Conservation (phyloP, 2,329 filamentous ascomycete genomes). For the Neocatenulostroma microsporum region DNA sequence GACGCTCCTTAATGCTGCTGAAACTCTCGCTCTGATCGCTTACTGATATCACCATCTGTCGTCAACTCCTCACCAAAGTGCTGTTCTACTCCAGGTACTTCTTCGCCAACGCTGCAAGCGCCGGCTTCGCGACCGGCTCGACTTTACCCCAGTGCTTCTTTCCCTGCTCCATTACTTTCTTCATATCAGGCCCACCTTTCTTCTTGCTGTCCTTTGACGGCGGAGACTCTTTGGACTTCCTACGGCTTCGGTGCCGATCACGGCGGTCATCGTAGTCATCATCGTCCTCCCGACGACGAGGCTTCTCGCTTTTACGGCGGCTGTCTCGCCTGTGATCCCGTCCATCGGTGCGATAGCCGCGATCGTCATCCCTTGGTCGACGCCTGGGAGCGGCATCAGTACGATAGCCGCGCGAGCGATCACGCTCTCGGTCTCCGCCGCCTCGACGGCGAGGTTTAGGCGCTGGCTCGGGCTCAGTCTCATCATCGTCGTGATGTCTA, state of each 20-base stretch:
- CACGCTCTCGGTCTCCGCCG: constrained; percentile 6
- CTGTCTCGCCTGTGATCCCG: constrained; percentile 19
- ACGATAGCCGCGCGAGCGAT: constrained; percentile 22
- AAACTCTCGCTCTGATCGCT: constrained; percentile 1
- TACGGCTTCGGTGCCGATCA: constrained; percentile 12
- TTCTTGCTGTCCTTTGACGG: constrained; percentile 9
- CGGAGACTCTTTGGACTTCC: constrained; percentile 5
- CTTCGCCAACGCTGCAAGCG: constrained; percentile 22
- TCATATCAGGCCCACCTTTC: constrained; percentile 14
- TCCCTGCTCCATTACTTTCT: constrained; percentile 21
- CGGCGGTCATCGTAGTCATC: constrained; percentile 15
- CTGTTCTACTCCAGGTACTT: constrained; percentile 17
- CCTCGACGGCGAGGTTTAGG: constrained; percentile 5
- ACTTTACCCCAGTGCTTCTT: constrained; percentile 26
- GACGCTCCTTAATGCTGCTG: too few species aligned
- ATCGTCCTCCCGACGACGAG: constrained; percentile 12
- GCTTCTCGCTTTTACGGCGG: constrained; percentile 10
- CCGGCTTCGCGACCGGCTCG: constrained; percentile 25
- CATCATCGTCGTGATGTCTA: constrained; percentile 9
- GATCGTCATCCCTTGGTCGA: constrained; percentile 19
- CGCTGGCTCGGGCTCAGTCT: constrained; percentile 6
- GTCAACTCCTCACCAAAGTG: not conserved
- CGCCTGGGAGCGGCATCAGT: constrained; percentile 22
- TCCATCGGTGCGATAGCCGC: constrained; percentile 24
- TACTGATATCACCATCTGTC: constrained; percentile 1